Evolutionary conservation across 768 basidiomycete species (phyloP).

Genomic region (Tubosaeta sp.): DNA sequence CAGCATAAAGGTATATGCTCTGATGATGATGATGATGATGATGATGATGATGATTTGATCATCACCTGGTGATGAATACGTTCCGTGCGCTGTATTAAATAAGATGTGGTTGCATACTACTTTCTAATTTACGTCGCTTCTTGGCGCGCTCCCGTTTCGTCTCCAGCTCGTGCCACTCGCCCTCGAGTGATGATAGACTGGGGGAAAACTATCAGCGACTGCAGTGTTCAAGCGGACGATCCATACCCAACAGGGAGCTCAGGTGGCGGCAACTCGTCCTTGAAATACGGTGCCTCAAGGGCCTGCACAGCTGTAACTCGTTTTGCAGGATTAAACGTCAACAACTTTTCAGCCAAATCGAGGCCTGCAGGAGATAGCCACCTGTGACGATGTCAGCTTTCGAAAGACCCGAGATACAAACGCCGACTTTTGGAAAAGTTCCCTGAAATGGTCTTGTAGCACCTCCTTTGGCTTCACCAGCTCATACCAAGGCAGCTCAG

Average conservation of each 20-base stretch:
- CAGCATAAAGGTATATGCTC: conserved; percentile 15
- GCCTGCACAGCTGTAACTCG: conserved; percentile 79
- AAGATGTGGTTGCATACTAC: conserved; percentile 35
- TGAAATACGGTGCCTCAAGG: conserved; percentile 81
- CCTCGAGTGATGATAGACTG: conserved; percentile 76
- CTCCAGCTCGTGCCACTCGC: conserved; percentile 98
- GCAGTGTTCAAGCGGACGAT: not conserved
- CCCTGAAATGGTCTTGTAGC: conserved; percentile 72
- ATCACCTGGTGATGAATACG: conserved; percentile 10
- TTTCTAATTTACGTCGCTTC: conserved; percentile 67
- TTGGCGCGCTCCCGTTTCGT: conserved; percentile 88
- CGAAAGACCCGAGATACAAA: not conserved
- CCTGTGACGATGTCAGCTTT: conserved; percentile 35
- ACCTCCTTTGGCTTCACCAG: conserved; percentile 86
- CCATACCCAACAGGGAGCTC: conserved; percentile 76
- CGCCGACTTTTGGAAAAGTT: conserved; percentile 80
- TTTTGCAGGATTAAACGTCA: conserved; percentile 75
- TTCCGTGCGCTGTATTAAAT: conserved; percentile 27
- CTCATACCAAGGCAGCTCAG: conserved; percentile 95
- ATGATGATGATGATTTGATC: not conserved
- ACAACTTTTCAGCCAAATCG: conserved; percentile 78
- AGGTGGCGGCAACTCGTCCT: conserved; percentile 67
- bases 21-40: no score
- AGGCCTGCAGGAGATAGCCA: conserved; percentile 85
- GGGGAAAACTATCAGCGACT: conserved; percentile 1